Base-by-base conservation (phyloP, 1,139 yeast species). In the Scheffersomyces insectosa region DNA sequence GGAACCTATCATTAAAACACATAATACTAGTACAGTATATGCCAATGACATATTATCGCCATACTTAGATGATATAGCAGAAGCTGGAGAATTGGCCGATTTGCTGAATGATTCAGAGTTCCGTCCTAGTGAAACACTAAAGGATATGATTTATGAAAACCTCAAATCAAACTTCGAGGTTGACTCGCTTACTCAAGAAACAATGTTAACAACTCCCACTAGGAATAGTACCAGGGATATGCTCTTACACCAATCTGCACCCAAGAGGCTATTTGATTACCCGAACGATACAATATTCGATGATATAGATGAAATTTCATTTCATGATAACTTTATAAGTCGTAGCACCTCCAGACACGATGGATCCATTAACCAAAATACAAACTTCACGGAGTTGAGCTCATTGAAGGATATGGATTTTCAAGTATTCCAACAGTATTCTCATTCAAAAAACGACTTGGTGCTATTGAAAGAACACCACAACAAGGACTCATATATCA, bases 341-440 rank as follows among this genome's bases (percentile, higher is more conserved):
- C 55, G 51, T 23, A 58, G 63, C 37, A 61, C 65, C 5, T 46
- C 62, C 9, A 41, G 48, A 34, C 13, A 38, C 5, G 43, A 37
- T 3, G 37, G 33, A 25, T 20, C 25, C 8, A 20, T 20, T 7
- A 20, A 20, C 25, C 52, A 48, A 10, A 40, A 39, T 10, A 39
- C 37, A 28, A 51, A 49, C 32, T 36, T 44, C 4, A 47, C 52
- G 11, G 52, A 49, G 6, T 42, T 45, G 8, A 55, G 50, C 8
- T 55, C 63, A 9, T 44, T 62, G 6, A 51, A 51, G 7, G 59
- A 61, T 38, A 59, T 65, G 5, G 54, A 58, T 39, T 49, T 62
- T 13, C 66, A 62, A 46, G 49, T 55, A 2, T 53, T 51, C 46
- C 54, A 50, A 37, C 47, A 54, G 3, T 48, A 52, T 13, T 41